Evolutionary conservation across 352 stramenopile species (phyloP).

Genomic region (Globisporangium uncinulatum): DNA sequence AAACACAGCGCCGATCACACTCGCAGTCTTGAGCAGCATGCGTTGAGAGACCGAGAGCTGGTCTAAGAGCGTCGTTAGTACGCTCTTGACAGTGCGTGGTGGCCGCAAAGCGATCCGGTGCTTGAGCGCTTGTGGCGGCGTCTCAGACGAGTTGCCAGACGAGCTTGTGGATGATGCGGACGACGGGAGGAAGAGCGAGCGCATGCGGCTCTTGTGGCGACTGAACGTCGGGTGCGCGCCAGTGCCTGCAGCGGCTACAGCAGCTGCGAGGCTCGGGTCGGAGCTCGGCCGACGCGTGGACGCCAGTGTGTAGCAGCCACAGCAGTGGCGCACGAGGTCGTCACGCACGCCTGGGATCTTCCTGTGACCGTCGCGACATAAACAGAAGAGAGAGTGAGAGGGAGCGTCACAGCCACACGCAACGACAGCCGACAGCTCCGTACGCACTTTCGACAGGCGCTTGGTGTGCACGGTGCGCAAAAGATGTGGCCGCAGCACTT

Average conservation of each 20-base stretch:
- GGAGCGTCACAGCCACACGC: background rate
- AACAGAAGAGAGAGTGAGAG: background rate
- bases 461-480: constrained; percentile 67
- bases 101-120: constrained; percentile 63
- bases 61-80: constrained; percentile 78
- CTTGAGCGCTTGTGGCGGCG: constrained; percentile 34
- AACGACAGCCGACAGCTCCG: background rate
- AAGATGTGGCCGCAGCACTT: constrained; percentile 85
- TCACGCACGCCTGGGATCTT: constrained; percentile 54
- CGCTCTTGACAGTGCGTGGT: constrained; percentile 76
- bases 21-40: constrained; percentile 87
- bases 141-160: constrained; percentile 17
- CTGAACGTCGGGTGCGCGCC: constrained; percentile 17
- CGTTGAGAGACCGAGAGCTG: constrained; percentile 78
- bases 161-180: constrained; percentile 8
- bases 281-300: constrained; percentile 57
- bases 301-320: constrained; percentile 71
- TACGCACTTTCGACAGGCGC: constrained; percentile 60
- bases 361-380: constrained; percentile 13
- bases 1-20: constrained; percentile 69
- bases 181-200: constrained; percentile 53
- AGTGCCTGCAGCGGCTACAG: constrained; percentile 13
- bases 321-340: constrained; percentile 70
- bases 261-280: constrained; percentile 35
- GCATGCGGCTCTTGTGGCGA: constrained; percentile 42